Base-by-base conservation (phyloP, 1,284 basidiomycete genomes). In the Ustilago hordei region DNA sequence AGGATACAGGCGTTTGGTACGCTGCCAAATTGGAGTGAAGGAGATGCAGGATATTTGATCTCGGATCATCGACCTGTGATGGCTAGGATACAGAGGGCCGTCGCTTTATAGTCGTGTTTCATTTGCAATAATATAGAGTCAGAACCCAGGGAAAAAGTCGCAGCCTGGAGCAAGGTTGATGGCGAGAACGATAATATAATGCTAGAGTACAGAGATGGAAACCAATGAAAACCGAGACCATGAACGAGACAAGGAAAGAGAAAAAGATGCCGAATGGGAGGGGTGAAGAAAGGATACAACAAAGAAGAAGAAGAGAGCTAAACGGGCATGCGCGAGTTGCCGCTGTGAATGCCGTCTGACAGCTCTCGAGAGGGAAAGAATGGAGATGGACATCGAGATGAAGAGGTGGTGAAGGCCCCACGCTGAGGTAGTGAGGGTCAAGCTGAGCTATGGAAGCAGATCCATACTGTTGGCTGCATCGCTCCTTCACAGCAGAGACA, bases 61-160 rank as follows among this genome's bases (percentile, higher is more conserved):
- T 73, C 69, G 31, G 80, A 81, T 54, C 80, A 81, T 53, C 57
- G 78, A 2, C 72, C 80, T 8, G 66, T 81, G 8, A 69, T 69
- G 53, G 43, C 74, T 3, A 55, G 76, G 8, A 59, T 81, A 28
- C 64, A 80, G 47, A 57, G 64, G 12, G 48, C 19, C 31, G 35
- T 68, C 57, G n/a, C 38, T 7, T 31, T 15, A 39, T 41, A 55
- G 19, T 32, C 23, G 23, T 23, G 23, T 28, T 3, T 32, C 28
- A 50, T 28, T 32, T 28, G 12, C 11, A 9, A 34, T 45, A 4
- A 34, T 15, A 31, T 17, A 23, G 55, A 28, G 55, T 32, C 23
- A 19, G 45, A n/a, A 45, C 32, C 28, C 41, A 31, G 34, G 31
- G 38, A 35, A 34, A 38, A 32, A 63, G n/a, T 19, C 43, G 19